Base-by-base conservation (phyloP, 2,329 filamentous ascomycete species). In the Penicillium rolfsii region DNA sequence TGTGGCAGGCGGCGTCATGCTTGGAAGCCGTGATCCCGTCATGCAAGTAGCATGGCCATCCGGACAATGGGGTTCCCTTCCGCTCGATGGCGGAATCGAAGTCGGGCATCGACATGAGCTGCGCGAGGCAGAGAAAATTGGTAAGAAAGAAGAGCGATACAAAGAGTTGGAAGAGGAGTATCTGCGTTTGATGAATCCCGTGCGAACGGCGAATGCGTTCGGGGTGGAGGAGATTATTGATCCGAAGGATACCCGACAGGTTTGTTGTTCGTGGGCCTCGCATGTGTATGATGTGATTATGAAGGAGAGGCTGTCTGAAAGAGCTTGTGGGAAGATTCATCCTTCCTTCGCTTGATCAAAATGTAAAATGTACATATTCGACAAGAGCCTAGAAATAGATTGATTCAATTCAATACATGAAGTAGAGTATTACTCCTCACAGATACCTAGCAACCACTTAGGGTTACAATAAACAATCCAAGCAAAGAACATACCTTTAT, bases 191-290 rank as follows among this genome's bases (percentile, higher is more conserved):
- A 88, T 88, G 84, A 89, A 88, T 64, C 87, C 86, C 0, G 84
- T 89, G 1, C 76, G 86, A 16, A 88, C 85, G 4, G 86, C 87
- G 12, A 87, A 88, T 74, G 81, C 82, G 11, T 89, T 89, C 72
- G 84, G 84, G 0, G 79, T 88, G 0, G 85, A 88, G 72, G 86
- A 89, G 71, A 88, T 89, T 49, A 84, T 89, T 43, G 86, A 89
- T 73, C 86, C 86, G 4, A 84, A 83, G 35, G 78, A 82, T 60
- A 89, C 86, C 3, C 78, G 86, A 54, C 71, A 73, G n/a, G 73
- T 87, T 8, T 82, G 83, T 40, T 83, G 80, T 62, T 79, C 82
- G 38, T 88, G 87, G 86, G 74, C 80, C 4, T 75, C 70, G 57
- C 82, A 87, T 73, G 79, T 86, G 28, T 89, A 86, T 71, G 79